These are phyloP conservation scores for Sungouiella blattae DNA, from an alignment of 805 yeast genomes.

Conservation along the genomic window DNA sequence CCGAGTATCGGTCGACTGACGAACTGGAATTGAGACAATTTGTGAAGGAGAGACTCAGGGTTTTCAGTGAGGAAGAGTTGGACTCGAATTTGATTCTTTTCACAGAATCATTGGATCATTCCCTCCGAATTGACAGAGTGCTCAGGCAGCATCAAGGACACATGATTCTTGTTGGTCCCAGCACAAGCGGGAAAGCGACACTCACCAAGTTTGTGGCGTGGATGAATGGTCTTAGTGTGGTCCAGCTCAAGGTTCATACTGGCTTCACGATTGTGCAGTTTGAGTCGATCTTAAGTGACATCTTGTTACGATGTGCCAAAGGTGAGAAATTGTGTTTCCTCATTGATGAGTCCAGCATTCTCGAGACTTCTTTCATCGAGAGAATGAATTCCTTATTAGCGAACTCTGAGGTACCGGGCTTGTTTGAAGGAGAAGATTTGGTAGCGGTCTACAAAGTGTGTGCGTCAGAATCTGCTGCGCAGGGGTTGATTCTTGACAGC, in stretches of 20 bases:
- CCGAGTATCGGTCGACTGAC: constrained; percentile 55
- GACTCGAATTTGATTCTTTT: constrained; percentile 59
- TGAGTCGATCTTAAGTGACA: constrained; percentile 55
- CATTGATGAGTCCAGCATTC: constrained; percentile 74
- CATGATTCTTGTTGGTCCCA: constrained; percentile 76
- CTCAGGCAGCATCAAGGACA: constrained; percentile 87
- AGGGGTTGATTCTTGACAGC: constrained; percentile 62
- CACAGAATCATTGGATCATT: constrained; percentile 70
- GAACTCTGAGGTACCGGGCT: constrained; percentile 87
- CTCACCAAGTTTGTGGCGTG: constrained; percentile 81
- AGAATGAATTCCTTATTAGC: constrained; percentile 92
- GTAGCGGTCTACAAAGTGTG: constrained; percentile 51
- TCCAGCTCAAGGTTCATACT: constrained; percentile 55
- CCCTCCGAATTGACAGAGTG: constrained; percentile 76
- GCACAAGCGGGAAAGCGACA: constrained; percentile 79
- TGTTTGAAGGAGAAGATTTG: constrained; percentile 74
- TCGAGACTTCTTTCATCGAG: constrained; percentile 78
- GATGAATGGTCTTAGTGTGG: constrained; percentile 73
- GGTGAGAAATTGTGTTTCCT: constrained; percentile 68
- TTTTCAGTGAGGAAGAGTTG: constrained; percentile 76
- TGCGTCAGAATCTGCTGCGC: constrained; percentile 50
- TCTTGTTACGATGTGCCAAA: constrained; percentile 43
- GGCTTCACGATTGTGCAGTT: constrained; percentile 60
- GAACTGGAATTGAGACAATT: constrained; percentile 48
- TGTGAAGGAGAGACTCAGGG: constrained; percentile 57